Conservation (phyloP, 768 basidiomycete species). For the Lentinula guzmanii region DNA sequence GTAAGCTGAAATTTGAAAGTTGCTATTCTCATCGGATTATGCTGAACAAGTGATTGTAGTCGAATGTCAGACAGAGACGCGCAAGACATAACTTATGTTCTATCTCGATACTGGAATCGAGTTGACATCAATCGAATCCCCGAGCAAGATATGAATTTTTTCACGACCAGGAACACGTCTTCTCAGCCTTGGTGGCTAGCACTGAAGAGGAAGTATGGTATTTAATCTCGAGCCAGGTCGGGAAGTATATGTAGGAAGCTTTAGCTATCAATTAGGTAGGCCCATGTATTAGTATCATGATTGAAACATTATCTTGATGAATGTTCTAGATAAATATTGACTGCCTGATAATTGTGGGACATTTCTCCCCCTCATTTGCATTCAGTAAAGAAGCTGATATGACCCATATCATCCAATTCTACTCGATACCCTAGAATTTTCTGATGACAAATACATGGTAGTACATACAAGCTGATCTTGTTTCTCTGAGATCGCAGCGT, state of each 20-base stretch:
- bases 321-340: too few relatives aligned
- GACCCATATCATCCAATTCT: too few relatives aligned
- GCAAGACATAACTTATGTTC: constrained; percentile 65
- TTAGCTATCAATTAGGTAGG: neutral
- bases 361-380: too few relatives aligned
- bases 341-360: too few relatives aligned
- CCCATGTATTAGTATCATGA: neutral
- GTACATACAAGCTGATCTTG: too few relatives aligned
- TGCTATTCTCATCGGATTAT: constrained; percentile 12
- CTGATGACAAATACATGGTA: too few relatives aligned
- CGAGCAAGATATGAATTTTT: constrained; percentile 80
- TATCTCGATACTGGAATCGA: constrained; percentile 73
- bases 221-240: neutral
- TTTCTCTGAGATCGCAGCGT: neutral
- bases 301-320: too few relatives aligned
- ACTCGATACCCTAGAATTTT: too few relatives aligned
- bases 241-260: neutral
- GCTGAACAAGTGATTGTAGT: constrained; percentile 28
- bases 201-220: constrained; percentile 66
- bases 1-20: constrained; percentile 33
- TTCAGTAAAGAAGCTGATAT: too few relatives aligned
- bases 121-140: constrained; percentile 84
- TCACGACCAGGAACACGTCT: constrained; percentile 53
- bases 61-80: constrained; percentile 70
- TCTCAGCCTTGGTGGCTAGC: constrained; percentile 71